phyloP scores from a whole-genome alignment of 2,329 filamentous ascomycete species.

The Claviceps spartinae region DNA sequence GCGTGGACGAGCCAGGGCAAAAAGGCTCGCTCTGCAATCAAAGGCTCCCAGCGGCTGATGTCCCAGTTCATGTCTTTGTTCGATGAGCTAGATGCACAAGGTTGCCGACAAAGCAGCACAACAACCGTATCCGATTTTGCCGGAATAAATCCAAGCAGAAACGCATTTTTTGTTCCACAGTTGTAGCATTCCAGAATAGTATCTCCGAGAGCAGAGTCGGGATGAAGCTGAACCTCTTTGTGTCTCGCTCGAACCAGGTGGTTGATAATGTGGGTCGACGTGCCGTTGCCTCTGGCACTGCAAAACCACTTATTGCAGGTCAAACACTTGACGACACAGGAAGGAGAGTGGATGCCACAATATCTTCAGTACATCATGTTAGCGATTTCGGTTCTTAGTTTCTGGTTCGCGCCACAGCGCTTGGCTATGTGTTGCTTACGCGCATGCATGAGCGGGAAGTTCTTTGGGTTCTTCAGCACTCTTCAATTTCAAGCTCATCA shows the following conservation, averaged over 20 bases:
- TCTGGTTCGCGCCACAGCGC: neutral
- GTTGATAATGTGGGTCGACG: slow-evolving; percentile 95
- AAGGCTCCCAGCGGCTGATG: slow-evolving; percentile 89
- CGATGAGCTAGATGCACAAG: slow-evolving; percentile 85
- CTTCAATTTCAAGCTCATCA: slow-evolving; percentile 48
- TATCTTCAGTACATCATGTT: slow-evolving; percentile 41
- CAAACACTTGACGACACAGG: slow-evolving; percentile 91
- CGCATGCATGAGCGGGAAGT: slow-evolving; percentile 87
- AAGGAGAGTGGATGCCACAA: slow-evolving; percentile 92
- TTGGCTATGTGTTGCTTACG: slow-evolving; percentile 41
- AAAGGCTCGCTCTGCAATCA: slow-evolving; percentile 95
- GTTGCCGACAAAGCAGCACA: slow-evolving; percentile 89
- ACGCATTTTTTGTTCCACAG: slow-evolving; percentile 98
- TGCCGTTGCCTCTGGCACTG: slow-evolving; percentile 90
- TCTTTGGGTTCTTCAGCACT: slow-evolving; percentile 69
- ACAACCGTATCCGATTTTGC: slow-evolving; percentile 98
- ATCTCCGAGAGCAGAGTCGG: slow-evolving; percentile 82
- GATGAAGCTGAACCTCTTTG: slow-evolving; percentile 96
- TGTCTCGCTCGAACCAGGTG: slow-evolving; percentile 93
- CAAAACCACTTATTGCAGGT: slow-evolving; percentile 98
- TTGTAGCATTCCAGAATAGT: slow-evolving; percentile 98
- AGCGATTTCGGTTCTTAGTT: neutral
- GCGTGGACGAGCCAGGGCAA: slow-evolving; percentile 82
- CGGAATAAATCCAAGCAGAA: slow-evolving; percentile 92
- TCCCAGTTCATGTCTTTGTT: slow-evolving; percentile 99